Percentiles rank a stretch among this genome's conserved stretches.
Conservation (phyloP, 257 asterid species). For the Solanum corneliomulleri region DNA sequence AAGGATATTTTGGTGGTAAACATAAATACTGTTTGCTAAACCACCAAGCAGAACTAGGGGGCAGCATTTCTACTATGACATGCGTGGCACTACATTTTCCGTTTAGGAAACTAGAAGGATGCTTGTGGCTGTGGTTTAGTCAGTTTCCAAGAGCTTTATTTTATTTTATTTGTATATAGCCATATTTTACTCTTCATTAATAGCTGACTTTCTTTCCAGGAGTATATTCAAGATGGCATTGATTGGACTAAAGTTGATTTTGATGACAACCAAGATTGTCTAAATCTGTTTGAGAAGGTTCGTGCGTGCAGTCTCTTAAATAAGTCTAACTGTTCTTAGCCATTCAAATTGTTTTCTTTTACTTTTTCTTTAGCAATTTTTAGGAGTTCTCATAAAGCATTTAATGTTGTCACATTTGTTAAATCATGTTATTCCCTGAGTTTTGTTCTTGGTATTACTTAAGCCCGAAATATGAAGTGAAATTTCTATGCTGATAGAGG, state of each 20-base stretch:
- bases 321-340: neutral
- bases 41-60: neutral
- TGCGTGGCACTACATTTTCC: neutral
- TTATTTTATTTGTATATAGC: neutral
- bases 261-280: conserved; percentile 97
- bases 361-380: neutral
- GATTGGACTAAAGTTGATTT: conserved; percentile 97
- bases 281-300: conserved; percentile 95
- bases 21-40: neutral
- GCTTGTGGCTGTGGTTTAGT: neutral
- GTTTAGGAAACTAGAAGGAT: neutral
- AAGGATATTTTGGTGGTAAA: neutral
- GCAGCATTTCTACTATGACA: neutral
- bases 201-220: conserved; percentile 37
- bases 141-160: conserved; percentile 1
- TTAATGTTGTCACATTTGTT: neutral
- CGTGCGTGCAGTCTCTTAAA: neutral
- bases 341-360: neutral
- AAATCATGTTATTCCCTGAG: neutral
- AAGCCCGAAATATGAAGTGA: neutral
- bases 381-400: neutral
- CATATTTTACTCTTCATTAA: neutral
- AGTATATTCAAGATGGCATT: conserved; percentile 94
- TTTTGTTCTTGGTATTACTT: neutral
- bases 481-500: neutral